Evolutionary conservation across 2,329 filamentous ascomycete genomes (phyloP), one percentile per base, ranked within the genome.

Genomic region (Botrytis squamosa): DNA sequence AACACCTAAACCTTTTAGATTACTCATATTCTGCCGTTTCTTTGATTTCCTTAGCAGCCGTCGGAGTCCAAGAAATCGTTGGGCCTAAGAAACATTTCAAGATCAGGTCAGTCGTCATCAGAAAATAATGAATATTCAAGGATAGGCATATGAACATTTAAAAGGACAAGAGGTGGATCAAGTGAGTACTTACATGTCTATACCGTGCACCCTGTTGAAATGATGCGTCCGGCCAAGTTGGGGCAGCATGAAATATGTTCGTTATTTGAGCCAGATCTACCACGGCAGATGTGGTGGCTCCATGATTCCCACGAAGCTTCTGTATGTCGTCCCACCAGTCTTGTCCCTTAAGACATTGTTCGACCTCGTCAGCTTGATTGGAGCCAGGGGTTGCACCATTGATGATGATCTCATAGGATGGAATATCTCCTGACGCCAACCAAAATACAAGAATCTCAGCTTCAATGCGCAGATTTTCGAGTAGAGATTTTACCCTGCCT

Each of bases 241-340:
- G 81, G 33, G 83, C 80, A 46, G 81, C 80, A 64, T 76, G 77
- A 4, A 87, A 81, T 25, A 86, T 80, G 59, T 83, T 83, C 25
- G 83, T 82, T 44, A 85, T 82, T 46, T 85, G 81, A n/a, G 83
- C 81, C 25, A 85, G 74, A 72, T 85, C 83, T 29, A 40, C 63
- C 3, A 52, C 33, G 75, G 86, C 83, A n/a, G 80, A 82, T 20
- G 82, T 81, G 63, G 80, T 75, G 22, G 70, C 57, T 10, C 77
- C 80, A 20, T 79, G 75, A 14, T 81, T 80, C 40, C 85, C 85
- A 42, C 88, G 84, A 18, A 88, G 82, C 62, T 83, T 85, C 77
- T 91, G 89, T 6, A 96, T 84, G 60, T 95, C 91, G 67, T 91
- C 87, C 94, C 94, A 97, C 94, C 94, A 97, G 46, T 91, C 88